Percentiles rank a stretch among this genome's conserved stretches.
Conservation (phyloP, 2,329 filamentous ascomycete species). For the Ophiostoma sp. region DNA sequence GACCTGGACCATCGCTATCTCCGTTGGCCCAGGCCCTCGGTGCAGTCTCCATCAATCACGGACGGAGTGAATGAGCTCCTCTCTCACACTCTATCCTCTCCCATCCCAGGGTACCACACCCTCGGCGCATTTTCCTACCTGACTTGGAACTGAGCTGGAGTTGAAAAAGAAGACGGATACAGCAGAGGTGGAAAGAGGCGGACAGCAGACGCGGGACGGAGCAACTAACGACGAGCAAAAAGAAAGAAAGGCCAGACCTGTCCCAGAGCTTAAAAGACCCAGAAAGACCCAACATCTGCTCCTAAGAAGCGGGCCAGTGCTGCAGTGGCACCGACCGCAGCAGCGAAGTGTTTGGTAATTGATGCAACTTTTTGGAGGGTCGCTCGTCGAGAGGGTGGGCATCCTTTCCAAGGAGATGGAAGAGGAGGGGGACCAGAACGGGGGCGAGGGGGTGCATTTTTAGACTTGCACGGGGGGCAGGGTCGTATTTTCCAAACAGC, state of each 20-base stretch:
- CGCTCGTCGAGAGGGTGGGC: not conserved
- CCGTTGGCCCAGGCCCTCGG: not conserved
- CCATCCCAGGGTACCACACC: not conserved
- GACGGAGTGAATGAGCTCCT: not conserved
- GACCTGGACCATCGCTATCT: not conserved
- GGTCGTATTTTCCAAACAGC: conserved; percentile 3
- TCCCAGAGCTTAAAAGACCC: not conserved
- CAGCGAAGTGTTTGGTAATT: not conserved
- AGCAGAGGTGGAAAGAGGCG: not conserved
- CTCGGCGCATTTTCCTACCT: conserved; percentile 9
- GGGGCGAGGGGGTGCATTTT: not conserved
- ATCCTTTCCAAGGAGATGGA: not conserved
- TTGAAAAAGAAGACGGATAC: not conserved
- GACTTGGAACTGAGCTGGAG: not conserved
- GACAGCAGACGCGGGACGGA: not conserved
- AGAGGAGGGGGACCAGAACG: not conserved
- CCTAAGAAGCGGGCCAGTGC: not conserved
- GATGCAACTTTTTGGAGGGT: not conserved
- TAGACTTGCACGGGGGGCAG: not conserved
- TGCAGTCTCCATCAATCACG: not conserved
- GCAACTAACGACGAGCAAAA: not conserved
- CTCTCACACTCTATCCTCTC: not conserved
- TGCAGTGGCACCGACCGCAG: not conserved
- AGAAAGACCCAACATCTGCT: not conserved
- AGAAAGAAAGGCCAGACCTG: not conserved